Percentiles rank a stretch among this genome's conserved stretches.
These are phyloP conservation scores for Stephania japonica DNA, from an alignment of 164 flowering plant species.

Conservation along the genomic window DNA sequence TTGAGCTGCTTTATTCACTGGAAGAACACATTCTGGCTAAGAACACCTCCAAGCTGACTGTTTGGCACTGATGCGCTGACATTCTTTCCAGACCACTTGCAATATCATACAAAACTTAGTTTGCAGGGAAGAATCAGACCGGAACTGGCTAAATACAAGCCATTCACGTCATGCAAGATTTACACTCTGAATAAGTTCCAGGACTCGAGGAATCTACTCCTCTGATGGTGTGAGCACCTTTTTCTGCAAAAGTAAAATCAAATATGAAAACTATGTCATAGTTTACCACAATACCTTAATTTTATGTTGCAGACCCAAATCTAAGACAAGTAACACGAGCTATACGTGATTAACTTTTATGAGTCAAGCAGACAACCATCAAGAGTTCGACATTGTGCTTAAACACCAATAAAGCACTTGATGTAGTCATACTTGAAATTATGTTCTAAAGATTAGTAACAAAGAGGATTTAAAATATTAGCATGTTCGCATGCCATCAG, in stretches of 20 bases:
- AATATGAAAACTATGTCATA: neutral
- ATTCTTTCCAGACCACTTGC: neutral
- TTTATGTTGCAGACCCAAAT: neutral
- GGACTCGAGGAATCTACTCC: neutral
- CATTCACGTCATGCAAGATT: neutral
- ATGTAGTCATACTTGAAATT: neutral
- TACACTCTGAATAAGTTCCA: neutral
- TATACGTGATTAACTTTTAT: neutral
- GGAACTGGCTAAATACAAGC: constrained; percentile 6
- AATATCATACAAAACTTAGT: neutral
- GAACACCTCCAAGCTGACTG: neutral
- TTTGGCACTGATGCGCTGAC: neutral
- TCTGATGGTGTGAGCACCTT: neutral
- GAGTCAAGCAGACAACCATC: neutral
- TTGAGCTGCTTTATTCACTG: neutral
- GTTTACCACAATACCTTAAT: neutral
- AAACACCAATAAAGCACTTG: neutral
- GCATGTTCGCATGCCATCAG: neutral
- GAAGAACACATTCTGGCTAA: neutral
- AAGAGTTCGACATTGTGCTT: neutral
- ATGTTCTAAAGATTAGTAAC: neutral
- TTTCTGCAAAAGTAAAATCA: neutral
- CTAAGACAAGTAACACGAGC: neutral
- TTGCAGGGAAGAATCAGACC: neutral
- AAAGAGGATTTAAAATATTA: neutral